phyloP scores from a whole-genome alignment of 2,329 filamentous ascomycete species.

The Aspergillus uvarum region DNA sequence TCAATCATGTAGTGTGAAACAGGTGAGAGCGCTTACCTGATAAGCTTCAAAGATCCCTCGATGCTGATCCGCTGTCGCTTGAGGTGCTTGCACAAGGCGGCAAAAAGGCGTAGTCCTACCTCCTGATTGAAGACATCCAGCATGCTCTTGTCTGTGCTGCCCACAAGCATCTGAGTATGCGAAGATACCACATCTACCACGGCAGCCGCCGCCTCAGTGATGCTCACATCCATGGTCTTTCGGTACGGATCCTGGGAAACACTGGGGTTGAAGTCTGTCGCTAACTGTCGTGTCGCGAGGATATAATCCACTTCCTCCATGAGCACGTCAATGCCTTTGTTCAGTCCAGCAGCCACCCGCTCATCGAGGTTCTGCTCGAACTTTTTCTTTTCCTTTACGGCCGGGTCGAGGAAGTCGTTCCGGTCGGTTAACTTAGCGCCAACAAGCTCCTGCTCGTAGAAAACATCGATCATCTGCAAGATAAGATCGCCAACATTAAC shows the following conservation, averaged over 20 bases:
- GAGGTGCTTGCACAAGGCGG: constrained; percentile 91
- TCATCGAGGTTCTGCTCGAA: constrained; percentile 99
- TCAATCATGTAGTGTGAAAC: neutral
- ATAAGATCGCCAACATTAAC: constrained; percentile 98
- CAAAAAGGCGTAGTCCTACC: constrained; percentile 88
- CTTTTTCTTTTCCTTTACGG: constrained; percentile 92
- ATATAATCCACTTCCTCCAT: constrained; percentile 99
- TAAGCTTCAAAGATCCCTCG: constrained; percentile 85
- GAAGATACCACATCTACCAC: constrained; percentile 83
- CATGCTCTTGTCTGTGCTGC: constrained; percentile 96
- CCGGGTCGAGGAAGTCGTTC: constrained; percentile 91
- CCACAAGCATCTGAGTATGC: constrained; percentile 89
- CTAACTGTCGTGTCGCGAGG: constrained; percentile 79
- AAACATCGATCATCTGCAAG: constrained; percentile 98
- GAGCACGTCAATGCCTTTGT: constrained; percentile 95
- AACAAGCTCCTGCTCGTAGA: constrained; percentile 93
- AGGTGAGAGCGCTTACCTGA: constrained; percentile 53
- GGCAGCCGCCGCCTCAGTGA: constrained; percentile 73
- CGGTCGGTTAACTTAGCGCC: constrained; percentile 79
- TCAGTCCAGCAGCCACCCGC: constrained; percentile 88
- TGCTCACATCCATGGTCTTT: constrained; percentile 53
- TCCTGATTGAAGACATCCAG: constrained; percentile 98
- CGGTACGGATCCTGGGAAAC: constrained; percentile 35
- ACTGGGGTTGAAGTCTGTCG: constrained; percentile 85
- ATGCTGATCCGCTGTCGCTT: constrained; percentile 93